Evolutionary conservation across 306 rosid genomes (phyloP), one percentile per base, ranked within the genome.

Genomic region (Fragaria vesca): DNA sequence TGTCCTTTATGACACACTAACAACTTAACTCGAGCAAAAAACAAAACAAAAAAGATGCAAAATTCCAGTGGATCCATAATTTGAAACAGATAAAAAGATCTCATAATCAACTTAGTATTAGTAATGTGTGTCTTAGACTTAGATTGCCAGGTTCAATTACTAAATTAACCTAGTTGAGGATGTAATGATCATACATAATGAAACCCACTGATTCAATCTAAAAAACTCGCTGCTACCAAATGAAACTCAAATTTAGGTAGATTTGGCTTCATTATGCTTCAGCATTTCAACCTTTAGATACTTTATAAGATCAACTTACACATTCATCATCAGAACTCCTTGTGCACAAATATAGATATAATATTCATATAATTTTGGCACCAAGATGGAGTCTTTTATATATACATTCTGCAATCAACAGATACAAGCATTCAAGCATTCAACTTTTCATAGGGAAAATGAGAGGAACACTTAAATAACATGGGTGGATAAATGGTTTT

Each of bases 181-280:
- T 66, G 7, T 36, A 38, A 40, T 40, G 30, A 20, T 66, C 71
- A 8, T 38, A 38, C 32, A 17, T 40, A 20, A 66, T 10, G 48
- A 40, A 40, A 66, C 40, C 50, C 47, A 66, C 2, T 10, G 46
- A 43, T 65, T 34, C 26, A 65, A 65, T 15, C 36, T 34, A 17
- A 65, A 65, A 65, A 34, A 65, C 45, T 65, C 3, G 70, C 46
- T 34, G 71, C 71, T 40, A 63, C 43, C 69, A 63, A 16, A 63
- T 62, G 45, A 32, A 63, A 32, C n/a, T 63, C 12, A 32, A 63
- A 63, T 8, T 32, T 32, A 34, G 21, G 43, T 6, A 34, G 69
- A 32, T 63, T 63, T 26, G 11, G 12, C n/a, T 62, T 62, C 68
- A 62, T 30, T 12, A 62, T 18, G 20, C 43, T 63, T 15, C 62